Evolutionary conservation across 2,329 filamentous ascomycete species (phyloP), one percentile per base, ranked within the genome.

Genomic region (Fusarium graminum): DNA sequence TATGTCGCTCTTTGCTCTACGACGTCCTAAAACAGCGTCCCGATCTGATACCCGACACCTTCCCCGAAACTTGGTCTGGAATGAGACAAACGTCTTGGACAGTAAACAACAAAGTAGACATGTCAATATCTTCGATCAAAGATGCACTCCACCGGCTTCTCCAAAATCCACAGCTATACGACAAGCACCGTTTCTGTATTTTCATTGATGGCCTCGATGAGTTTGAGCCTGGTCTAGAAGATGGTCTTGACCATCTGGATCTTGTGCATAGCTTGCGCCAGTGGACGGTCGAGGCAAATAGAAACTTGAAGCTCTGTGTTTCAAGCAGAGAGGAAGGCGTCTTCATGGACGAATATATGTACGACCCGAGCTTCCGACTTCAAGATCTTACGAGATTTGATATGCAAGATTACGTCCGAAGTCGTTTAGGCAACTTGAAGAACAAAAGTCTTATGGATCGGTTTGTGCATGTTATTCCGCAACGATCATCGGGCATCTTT

Each of bases 371-470:
- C 12, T 12, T 55, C 0, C 29, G 22, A 3, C 52, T 55, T 0
- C 52, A 55, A 6, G 0, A 41, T 1, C 17, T 55, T 1, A 55
- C 29, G 3, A 40, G 19, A 19, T 19, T 10, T 0, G 45, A 55
- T 1, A 34, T 52, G 17, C 6, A n/a, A 2, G 1, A 4, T 0
- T 55, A 55, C 19, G 29, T 32, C 2, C 3, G 9, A 0, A 14
- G 7, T 2, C 46, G 29, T 0, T 12, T 55, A 0, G 5, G 13
- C 1, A 8, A 3, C 3, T 28, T 55, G 0, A 1, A 16, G 3
- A n/a, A 55, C 4, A n/a, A 53, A 4, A 0, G 1, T 2, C 7
- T 39, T 0, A 32, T 14, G 5, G 0, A 8, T 0, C 1, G 17
- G 2, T 9, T 55, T 3, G 26, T 6, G 2, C 1, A 14, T 1